A percentile compares a stretch with the other conserved stretches of the same genome.
These are phyloP conservation scores for Vitis cinerea DNA, from an alignment of 164 flowering plant genomes.

Conservation along the genomic window DNA sequence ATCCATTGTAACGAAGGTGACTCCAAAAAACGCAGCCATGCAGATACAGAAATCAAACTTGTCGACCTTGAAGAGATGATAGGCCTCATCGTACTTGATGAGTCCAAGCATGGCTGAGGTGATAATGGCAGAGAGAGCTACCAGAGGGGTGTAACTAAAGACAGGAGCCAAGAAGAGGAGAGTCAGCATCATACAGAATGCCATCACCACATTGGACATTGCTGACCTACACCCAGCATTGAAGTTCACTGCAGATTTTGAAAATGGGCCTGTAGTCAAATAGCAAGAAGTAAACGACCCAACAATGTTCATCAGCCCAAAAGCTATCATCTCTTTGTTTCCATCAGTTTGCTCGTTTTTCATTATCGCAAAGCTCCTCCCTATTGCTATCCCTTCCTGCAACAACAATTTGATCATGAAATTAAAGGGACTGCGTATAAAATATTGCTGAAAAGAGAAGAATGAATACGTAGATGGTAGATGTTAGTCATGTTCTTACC, in stretches of 20 bases:
- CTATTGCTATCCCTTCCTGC: constrained; percentile 96
- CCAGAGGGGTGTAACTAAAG: constrained; percentile 85
- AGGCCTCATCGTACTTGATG: constrained; percentile 54
- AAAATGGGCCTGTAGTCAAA: constrained; percentile 77
- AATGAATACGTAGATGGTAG: too few relatives aligned
- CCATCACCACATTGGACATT: constrained; percentile 78
- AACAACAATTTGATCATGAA: neutral
- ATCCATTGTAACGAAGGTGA: constrained; percentile 72
- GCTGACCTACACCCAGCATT: constrained; percentile 75
- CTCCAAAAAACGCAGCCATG: constrained; percentile 73
- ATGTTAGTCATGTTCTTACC: constrained; percentile 36
- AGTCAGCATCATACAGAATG: constrained; percentile 61
- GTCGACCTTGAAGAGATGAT: constrained; percentile 64
- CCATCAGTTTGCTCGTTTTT: constrained; percentile 79
- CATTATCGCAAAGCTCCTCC: constrained; percentile 74
- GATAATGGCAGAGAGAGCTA: constrained; percentile 84
- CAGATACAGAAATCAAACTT: constrained; percentile 82
- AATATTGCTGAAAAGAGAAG: too few relatives aligned
- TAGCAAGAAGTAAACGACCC: constrained; percentile 91
- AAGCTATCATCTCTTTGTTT: constrained; percentile 92
- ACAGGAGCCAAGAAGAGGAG: constrained; percentile 76
- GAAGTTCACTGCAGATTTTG: constrained; percentile 83
- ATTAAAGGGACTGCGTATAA: too few relatives aligned
- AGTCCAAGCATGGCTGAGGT: constrained; percentile 90
- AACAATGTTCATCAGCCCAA: constrained; percentile 86